These are phyloP conservation scores for Umbelopsis isabellina DNA, from an alignment of 192 early-diverging fungal species.

Conservation along the genomic window DNA sequence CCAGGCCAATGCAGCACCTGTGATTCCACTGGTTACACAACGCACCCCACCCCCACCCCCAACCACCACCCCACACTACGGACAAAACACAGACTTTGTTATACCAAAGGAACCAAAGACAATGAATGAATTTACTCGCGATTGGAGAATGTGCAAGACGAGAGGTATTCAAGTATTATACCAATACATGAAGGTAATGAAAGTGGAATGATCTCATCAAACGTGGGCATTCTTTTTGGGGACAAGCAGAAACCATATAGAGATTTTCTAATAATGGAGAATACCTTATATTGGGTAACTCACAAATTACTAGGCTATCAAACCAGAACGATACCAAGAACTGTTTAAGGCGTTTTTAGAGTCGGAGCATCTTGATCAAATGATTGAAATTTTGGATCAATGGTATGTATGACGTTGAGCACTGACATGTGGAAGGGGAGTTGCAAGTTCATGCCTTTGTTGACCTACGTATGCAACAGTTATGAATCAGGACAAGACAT, in stretches of 20 bases:
- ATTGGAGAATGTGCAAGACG: slow-evolving; percentile 65
- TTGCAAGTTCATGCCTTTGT: not conserved
- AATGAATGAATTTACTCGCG: slow-evolving; percentile 71
- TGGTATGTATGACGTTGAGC: slow-evolving; percentile 31
- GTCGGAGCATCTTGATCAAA: slow-evolving; percentile 52
- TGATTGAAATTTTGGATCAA: slow-evolving; percentile 41
- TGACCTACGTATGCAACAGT: not conserved
- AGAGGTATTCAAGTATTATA: slow-evolving; percentile 53
- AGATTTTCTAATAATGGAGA: too few relatives aligned
- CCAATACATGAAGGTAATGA: slow-evolving; percentile 64
- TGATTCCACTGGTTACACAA: not conserved
- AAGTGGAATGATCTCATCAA: not conserved
- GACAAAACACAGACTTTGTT: not conserved
- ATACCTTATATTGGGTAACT: not conserved
- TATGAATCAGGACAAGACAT: slow-evolving; percentile 25
- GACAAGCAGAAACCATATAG: too few relatives aligned
- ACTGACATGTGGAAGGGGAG: too few relatives aligned
- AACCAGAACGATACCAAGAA: not conserved
- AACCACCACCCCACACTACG: not conserved
- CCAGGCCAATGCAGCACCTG: not conserved
- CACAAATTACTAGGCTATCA: not conserved
- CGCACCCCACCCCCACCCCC: not conserved
- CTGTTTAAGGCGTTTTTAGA: slow-evolving; percentile 55
- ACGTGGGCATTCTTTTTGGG: not conserved
- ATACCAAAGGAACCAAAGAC: slow-evolving; percentile 48